Conservation (phyloP, 2,329 filamentous ascomycete species). For the Aspergillus viridinutans region DNA sequence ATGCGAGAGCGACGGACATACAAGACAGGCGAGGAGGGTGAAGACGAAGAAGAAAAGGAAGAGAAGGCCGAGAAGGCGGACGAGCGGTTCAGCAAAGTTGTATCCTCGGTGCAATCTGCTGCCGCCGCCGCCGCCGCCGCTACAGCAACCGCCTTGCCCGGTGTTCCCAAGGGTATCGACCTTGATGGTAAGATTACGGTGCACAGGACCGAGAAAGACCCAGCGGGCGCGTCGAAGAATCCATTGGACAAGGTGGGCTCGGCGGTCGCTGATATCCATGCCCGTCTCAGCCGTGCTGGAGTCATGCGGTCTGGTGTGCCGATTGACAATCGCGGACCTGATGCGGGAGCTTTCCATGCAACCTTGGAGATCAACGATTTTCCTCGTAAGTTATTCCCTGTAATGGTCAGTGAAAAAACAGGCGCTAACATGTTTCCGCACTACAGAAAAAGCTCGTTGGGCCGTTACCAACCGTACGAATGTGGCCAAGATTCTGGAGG, state of each 20-base stretch:
- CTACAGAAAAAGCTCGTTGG: constrained; percentile 84
- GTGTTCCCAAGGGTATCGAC: constrained; percentile 55
- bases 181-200: constrained; percentile 69
- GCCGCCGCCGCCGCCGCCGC: constrained; percentile 47
- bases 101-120: constrained; percentile 61
- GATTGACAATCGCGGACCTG: constrained; percentile 97
- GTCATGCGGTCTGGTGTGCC: constrained; percentile 88
- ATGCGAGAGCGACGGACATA: constrained; percentile 83
- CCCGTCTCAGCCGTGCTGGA: constrained; percentile 81
- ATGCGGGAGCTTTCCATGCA: constrained; percentile 93
- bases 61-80: constrained; percentile 65
- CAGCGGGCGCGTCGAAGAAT: constrained; percentile 51
- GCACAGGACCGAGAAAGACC: constrained; percentile 61
- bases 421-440: constrained; percentile 7
- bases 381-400: constrained; percentile 55
- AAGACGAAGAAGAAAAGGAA: constrained; percentile 64
- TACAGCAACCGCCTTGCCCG: constrained; percentile 23
- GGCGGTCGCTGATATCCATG: constrained; percentile 88
- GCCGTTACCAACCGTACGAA: constrained; percentile 98
- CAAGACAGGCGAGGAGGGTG: constrained; percentile 82
- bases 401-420: not conserved
- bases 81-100: constrained; percentile 55
- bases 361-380: constrained; percentile 99
- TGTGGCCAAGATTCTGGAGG: constrained; percentile 94
- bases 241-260: constrained; percentile 81